Base-by-base conservation (phyloP, 768 basidiomycete species). In the Tylopilus felleus region DNA sequence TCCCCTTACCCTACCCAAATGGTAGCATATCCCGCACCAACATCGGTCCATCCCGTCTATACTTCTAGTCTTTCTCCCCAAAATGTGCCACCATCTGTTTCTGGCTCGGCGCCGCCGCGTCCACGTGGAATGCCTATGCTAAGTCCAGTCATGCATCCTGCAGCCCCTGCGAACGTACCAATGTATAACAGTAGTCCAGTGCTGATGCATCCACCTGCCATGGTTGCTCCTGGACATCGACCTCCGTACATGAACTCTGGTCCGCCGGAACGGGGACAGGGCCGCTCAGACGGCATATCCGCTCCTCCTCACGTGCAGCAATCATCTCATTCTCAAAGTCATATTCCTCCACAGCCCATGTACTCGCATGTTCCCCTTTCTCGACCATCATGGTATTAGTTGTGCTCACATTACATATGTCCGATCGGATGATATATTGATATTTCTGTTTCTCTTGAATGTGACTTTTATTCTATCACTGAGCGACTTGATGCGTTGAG, bases 111-210 rank as follows among this genome's bases (percentile, higher is more conserved):
- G 7, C 73, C 67, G 31, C 66, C 61, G 28, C 73, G 83, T 47
- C 78, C 78, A 21, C 82, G 81, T 23, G 77, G 73, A 48, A 72
- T 87, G 71, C 69, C 80, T 14, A 71, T 86, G 67, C 80, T 90
- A 71, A 90, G 87, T 65, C 89, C 89, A n/a, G 80, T 79, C n/a
- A 77, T 88, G 73, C 71, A 80, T 31, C 80, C 80, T 65, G 78
- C 82, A n/a, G 72, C 74, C 22, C 71, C 78, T 48, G 64, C 61
- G 8, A 71, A 64, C 45, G 54, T 68, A 46, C 65, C 76, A 16
- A 83, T 89, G 80, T 90, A 88, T 67, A 77, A 75, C 6, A 71
- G 78, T 35, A 89, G 86, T 63, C 88, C 88, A 12, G 82, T 84
- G 17, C 67, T 90, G 67, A 80, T 90, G 75, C 86, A 74, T 47